A percentile compares a stretch with the other conserved stretches of the same genome.
Conservation (phyloP, 2,329 filamentous ascomycete species). For the Xylaria sp. region DNA sequence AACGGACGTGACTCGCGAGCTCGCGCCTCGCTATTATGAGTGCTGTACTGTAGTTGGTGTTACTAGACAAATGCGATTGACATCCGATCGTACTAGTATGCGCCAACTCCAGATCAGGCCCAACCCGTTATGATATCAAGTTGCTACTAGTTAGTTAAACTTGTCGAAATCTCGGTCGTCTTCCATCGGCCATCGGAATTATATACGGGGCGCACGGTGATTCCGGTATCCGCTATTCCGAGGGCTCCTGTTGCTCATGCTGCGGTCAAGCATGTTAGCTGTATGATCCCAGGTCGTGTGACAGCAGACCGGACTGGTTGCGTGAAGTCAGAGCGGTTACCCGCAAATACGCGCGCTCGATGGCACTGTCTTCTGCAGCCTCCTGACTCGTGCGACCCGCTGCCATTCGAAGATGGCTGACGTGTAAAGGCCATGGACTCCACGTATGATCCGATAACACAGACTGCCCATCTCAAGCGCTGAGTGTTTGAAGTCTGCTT, state of each 20-base stretch:
- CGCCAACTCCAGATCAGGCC: neutral
- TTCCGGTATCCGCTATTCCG: constrained; percentile 21
- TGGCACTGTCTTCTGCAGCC: constrained; percentile 17
- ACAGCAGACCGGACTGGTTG: constrained; percentile 6
- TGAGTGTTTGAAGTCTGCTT: neutral
- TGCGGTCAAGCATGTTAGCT: constrained; percentile 6
- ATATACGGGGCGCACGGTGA: constrained; percentile 16
- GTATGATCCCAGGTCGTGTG: neutral
- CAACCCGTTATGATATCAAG: neutral
- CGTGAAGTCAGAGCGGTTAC: constrained; percentile 16
- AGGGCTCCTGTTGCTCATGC: constrained; percentile 15
- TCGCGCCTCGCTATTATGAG: constrained; percentile 11
- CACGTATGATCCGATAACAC: constrained; percentile 2
- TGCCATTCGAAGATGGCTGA: constrained; percentile 27
- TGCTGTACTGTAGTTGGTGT: neutral
- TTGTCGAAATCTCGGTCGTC: neutral
- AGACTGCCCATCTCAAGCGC: constrained; percentile 1
- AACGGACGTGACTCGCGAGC: constrained; percentile 29
- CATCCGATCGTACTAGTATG: neutral
- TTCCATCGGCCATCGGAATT: constrained; percentile 9
- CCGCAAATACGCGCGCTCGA: constrained; percentile 16
- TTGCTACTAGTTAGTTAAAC: neutral
- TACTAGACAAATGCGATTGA: neutral
- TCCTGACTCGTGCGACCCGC: constrained; percentile 35
- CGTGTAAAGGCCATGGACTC: constrained; percentile 26